Conservation (phyloP, 2,329 filamentous ascomycete genomes). For the Xylariaceae sp. region DNA sequence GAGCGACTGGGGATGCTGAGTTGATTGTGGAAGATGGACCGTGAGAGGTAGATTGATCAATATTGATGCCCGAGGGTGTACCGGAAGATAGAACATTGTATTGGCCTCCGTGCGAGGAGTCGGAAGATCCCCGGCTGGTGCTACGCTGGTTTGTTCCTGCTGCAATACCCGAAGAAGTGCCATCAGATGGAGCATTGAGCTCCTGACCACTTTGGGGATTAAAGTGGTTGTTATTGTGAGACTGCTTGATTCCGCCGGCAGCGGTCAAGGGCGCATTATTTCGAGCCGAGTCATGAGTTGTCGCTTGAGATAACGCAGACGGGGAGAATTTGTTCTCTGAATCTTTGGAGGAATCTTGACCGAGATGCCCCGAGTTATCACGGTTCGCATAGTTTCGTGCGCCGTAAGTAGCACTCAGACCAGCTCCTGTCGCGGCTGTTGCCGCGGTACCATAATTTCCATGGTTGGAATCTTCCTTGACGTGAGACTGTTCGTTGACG, state of each 20-base stretch:
- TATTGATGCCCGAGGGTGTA: slow-evolving; percentile 34
- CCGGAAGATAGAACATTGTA: slow-evolving; percentile 34
- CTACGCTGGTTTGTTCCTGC: neutral
- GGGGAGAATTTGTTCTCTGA: neutral
- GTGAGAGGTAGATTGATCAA: too few species aligned
- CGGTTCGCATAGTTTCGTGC: slow-evolving; percentile 16
- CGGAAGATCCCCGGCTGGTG: slow-evolving; percentile 2
- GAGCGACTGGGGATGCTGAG: neutral
- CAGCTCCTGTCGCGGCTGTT: slow-evolving; percentile 10
- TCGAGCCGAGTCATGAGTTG: neutral
- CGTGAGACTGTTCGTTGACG: neutral
- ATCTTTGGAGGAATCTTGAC: neutral
- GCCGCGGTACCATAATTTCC: slow-evolving; percentile 19
- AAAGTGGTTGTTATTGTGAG: too few species aligned
- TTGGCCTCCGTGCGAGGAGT: slow-evolving; percentile 19
- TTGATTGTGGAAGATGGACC: neutral
- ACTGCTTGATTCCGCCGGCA: neutral
- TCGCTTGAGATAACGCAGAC: neutral
- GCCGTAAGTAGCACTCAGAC: slow-evolving; percentile 8
- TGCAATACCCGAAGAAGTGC: neutral
- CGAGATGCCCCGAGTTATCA: neutral
- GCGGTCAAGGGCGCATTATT: neutral
- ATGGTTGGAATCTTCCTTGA: neutral
- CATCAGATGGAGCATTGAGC: neutral
- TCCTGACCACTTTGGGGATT: too few species aligned